Evolutionary conservation across 495 filamentous ascomycete species (phyloP).

Genomic region (Hypoxylon perforatum): DNA sequence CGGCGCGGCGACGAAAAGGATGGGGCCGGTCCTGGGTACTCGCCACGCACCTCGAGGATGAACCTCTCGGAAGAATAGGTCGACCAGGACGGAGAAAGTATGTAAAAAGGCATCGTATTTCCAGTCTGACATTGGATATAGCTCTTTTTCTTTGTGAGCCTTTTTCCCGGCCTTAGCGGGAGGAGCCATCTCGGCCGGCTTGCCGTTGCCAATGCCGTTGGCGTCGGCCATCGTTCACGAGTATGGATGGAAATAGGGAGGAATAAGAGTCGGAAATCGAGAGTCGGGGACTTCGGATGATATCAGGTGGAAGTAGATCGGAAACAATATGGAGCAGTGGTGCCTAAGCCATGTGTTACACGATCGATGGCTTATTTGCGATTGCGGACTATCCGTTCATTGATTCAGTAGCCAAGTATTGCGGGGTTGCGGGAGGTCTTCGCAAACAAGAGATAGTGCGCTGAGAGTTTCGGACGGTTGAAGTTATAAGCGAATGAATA

Average conservation of each 20-base stretch:
- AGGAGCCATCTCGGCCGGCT: conserved; percentile 27
- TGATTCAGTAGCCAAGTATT: conserved; percentile 8
- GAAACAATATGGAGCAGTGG: conserved; percentile 6
- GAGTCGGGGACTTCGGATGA: conserved; percentile 1
- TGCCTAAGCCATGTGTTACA: conserved; percentile 20
- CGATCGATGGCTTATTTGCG: neutral
- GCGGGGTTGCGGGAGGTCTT: conserved; percentile 14
- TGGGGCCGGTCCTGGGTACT: conserved; percentile 84
- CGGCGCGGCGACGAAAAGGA: conserved; percentile 97
- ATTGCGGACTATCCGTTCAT: conserved; percentile 9
- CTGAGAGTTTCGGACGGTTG: conserved; percentile 13
- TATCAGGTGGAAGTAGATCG: neutral
- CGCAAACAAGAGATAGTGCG: conserved; percentile 5
- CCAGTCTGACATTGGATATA: conserved; percentile 76
- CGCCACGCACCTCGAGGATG: conserved; percentile 95
- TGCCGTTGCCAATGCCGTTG: conserved; percentile 33
- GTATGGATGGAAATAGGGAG: neutral
- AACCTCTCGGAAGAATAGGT: conserved; percentile 97
- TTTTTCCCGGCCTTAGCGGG: conserved; percentile 35
- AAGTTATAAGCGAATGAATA: conserved; percentile 24
- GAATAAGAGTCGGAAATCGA: neutral
- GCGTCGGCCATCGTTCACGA: neutral
- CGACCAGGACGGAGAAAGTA: conserved; percentile 84
- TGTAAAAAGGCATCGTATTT: conserved; percentile 86
- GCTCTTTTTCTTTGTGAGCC: conserved; percentile 57